Evolutionary conservation across 495 filamentous ascomycete genomes (phyloP), one percentile per base, ranked within the genome.

Genomic region (Endocarpon pusillum): DNA sequence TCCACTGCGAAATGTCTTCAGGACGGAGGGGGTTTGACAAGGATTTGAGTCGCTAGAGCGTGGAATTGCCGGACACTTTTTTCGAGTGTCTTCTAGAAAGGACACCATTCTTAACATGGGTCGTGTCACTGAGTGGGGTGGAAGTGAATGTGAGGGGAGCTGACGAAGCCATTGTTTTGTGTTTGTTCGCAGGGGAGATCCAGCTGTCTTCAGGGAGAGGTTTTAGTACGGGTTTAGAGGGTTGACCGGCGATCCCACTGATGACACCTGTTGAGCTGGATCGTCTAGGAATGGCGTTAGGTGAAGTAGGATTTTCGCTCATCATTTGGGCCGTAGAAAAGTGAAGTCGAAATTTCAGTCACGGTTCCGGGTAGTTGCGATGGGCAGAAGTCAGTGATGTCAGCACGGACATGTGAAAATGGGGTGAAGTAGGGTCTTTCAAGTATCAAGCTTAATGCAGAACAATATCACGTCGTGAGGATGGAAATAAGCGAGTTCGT

Each of bases 221-320:
- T 19, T 51, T 59, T 10, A 77, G 59, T 10, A 69, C 55, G 19
- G 66, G 51, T 44, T 61, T 71, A 21, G 53, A 57, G 19, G 55
- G 49, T 25, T 41, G 43, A 25, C 34, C 40, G 40, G 40, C 47
- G 39, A 19, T 40, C 35, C 44, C 44, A 42, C 50, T 62, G 32
- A 45, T 39, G 43, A 62, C 57, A 25, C 61, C 62, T 7, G 62
- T 67, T 0, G 79, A 85, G 39, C 77, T 83, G 29, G 70, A 81
- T 30, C 79, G 69, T 0, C 74, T 75, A 20, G 81, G 79, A 35
- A 85, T 81, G 6, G 67, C 61, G 42, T 73, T 72, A 19, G 79
- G 76, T 3, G 73, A 73, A 33, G 67, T 63, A 27, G 69, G 54
- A 37, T 53, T 48, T 37, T 48, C 45, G 14, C 33, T 28, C 9